A percentile compares a stretch with the other conserved stretches of the same genome.
phyloP scores from a whole-genome alignment of 345 rosid species.

The Linum usitatissimum region DNA sequence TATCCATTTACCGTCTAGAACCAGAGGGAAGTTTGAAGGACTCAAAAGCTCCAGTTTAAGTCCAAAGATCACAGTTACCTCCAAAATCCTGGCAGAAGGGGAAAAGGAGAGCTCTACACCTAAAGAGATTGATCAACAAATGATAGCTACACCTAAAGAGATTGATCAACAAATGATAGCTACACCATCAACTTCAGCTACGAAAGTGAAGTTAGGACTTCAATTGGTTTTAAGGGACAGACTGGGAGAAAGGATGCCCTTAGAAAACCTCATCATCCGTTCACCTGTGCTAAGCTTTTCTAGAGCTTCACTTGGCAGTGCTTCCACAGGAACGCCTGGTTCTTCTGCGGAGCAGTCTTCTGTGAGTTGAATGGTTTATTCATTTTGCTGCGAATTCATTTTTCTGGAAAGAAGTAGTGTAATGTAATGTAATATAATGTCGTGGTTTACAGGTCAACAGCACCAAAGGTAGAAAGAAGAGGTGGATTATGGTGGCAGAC shows the following conservation, averaged over 20 bases:
- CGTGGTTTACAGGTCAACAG: constrained; percentile 33
- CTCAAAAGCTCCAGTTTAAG: constrained; percentile 18
- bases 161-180: constrained; percentile 26
- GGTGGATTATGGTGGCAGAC: constrained; percentile 72
- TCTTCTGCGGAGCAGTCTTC: constrained; percentile 27
- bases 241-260: constrained; percentile 41
- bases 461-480: constrained; percentile 31
- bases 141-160: constrained; percentile 23
- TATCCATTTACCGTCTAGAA: constrained; percentile 32
- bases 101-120: constrained; percentile 40
- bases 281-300: constrained; percentile 25
- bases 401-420: background rate
- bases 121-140: constrained; percentile 20
- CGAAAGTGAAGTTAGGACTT: constrained; percentile 19
- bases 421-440: background rate
- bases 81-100: constrained; percentile 27
- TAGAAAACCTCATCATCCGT: constrained; percentile 35
- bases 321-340: constrained; percentile 23
- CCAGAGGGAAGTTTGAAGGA: constrained; percentile 34
- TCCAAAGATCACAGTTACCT: constrained; percentile 23
- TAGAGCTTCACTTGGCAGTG: constrained; percentile 16
- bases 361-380: constrained; percentile 27
- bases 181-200: constrained; percentile 11
- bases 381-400: background rate
- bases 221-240: constrained; percentile 21